Conservation (phyloP, 139 green algal species). For the Closterium sp. region DNA sequence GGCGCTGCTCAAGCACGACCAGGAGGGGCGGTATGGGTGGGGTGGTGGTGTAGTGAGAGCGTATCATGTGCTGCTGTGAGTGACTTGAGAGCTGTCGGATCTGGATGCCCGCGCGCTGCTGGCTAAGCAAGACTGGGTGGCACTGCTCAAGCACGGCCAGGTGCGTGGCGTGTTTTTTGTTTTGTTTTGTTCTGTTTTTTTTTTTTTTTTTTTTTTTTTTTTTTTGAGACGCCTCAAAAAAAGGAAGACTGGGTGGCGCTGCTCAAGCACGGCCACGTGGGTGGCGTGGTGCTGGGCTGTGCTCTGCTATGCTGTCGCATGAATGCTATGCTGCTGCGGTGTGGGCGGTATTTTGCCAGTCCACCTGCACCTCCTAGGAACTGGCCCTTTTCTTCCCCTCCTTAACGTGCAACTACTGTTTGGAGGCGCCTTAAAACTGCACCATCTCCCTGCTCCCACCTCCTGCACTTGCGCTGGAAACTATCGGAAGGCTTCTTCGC, state of each 20-base stretch:
- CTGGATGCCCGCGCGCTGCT: neutral
- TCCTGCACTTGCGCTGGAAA: slow-evolving; percentile 2
- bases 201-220: too few species aligned
- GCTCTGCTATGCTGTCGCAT: too few species aligned
- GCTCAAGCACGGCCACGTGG: slow-evolving; percentile 24
- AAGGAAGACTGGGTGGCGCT: slow-evolving; percentile 4
- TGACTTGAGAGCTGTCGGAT: neutral
- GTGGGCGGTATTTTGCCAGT: too few species aligned
- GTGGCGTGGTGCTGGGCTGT: too few species aligned
- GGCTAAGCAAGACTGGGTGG: neutral
- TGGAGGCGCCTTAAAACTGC: neutral
- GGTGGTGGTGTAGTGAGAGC: neutral
- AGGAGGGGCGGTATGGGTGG: neutral
- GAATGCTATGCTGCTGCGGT: too few species aligned
- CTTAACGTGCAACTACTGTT: neutral
- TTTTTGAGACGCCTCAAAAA: too few species aligned
- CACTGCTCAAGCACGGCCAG: slow-evolving; percentile 25
- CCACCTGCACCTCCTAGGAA: too few species aligned
- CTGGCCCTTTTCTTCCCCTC: too few species aligned
- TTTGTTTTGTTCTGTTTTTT: too few species aligned
- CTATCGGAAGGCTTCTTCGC: neutral
- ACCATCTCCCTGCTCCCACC: neutral
- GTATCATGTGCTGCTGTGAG: neutral
- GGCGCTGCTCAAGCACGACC: neutral
- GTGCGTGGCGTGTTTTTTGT: too few species aligned